Conservation (phyloP, 352 stramenopile species). For the Pythium folliculosum region DNA sequence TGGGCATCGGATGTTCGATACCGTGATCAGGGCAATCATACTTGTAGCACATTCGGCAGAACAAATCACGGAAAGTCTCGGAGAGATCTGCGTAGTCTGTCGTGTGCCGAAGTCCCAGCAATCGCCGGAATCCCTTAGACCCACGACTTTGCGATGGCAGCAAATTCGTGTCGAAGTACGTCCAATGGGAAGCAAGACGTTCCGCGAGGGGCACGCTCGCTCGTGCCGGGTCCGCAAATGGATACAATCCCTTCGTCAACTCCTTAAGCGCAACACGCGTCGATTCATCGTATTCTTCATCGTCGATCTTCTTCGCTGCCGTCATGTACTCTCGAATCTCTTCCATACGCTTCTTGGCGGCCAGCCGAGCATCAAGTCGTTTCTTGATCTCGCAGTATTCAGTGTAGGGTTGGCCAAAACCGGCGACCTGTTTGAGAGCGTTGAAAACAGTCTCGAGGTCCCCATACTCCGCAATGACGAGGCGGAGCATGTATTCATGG, state of each 20-base stretch:
- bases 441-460: slow-evolving; percentile 58
- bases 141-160: slow-evolving; percentile 13
- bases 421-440: slow-evolving; percentile 56
- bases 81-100: slow-evolving; percentile 71
- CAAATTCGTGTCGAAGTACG: slow-evolving; percentile 75
- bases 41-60: slow-evolving; percentile 92
- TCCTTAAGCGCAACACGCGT: slow-evolving; percentile 38
- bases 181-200: slow-evolving; percentile 47
- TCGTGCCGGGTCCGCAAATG: slow-evolving; percentile 7
- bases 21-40: slow-evolving; percentile 93
- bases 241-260: slow-evolving; percentile 36
- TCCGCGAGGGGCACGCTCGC: slow-evolving; percentile 32
- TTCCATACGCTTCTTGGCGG: slow-evolving; percentile 44
- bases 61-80: slow-evolving; percentile 90
- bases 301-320: neutral
- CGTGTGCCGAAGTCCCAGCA: slow-evolving; percentile 53
- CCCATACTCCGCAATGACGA: slow-evolving; percentile 59
- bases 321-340: slow-evolving; percentile 25
- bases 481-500: slow-evolving; percentile 70
- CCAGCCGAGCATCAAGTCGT: slow-evolving; percentile 40
- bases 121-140: slow-evolving; percentile 26
- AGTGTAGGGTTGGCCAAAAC: slow-evolving; percentile 58
- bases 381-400: slow-evolving; percentile 80
- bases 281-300: neutral
- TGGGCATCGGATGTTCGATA: slow-evolving; percentile 74